Evolutionary conservation across 2,329 filamentous ascomycete genomes (phyloP).

Genomic region (Hypoxylon sp.): DNA sequence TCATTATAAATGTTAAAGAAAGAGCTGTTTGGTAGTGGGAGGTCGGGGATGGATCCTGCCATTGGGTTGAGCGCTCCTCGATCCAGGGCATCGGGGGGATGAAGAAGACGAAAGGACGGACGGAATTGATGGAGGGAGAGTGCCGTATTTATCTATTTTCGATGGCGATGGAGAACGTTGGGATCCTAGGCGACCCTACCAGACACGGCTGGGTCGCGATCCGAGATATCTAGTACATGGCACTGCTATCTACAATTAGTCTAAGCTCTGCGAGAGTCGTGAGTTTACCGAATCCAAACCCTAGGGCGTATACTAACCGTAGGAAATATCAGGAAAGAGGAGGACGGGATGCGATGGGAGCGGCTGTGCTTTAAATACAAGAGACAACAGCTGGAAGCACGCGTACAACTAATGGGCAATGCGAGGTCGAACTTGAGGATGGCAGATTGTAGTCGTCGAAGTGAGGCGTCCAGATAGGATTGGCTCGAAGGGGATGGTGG

Average conservation of each 20-base stretch:
- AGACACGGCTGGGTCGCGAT: conserved; percentile 51
- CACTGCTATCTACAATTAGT: conserved; percentile 50
- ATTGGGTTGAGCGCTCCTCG: conserved; percentile 60
- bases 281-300: conserved; percentile 31
- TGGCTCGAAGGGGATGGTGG: conserved; percentile 46
- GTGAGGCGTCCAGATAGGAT: conserved; percentile 51
- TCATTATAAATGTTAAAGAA: conserved; percentile 70
- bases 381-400: conserved; percentile 31
- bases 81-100: conserved; percentile 49
- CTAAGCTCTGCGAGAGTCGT: conserved; percentile 36
- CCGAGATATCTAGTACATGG: conserved; percentile 55
- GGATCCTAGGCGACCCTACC: conserved; percentile 48
- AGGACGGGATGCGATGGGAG: conserved; percentile 10
- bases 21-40: conserved; percentile 57
- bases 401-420: conserved; percentile 40
- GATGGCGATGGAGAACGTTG: conserved; percentile 38
- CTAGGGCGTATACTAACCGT: conserved; percentile 48
- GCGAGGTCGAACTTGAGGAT: conserved; percentile 44
- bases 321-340: conserved; percentile 20
- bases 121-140: conserved; percentile 35
- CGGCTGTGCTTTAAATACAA: conserved; percentile 44
- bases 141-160: conserved; percentile 50
- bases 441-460: conserved; percentile 46
- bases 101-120: conserved; percentile 26
- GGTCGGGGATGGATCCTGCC: conserved; percentile 64